Conservation (phyloP, 345 rosid genomes). For the Hibiscus syriacus region DNA sequence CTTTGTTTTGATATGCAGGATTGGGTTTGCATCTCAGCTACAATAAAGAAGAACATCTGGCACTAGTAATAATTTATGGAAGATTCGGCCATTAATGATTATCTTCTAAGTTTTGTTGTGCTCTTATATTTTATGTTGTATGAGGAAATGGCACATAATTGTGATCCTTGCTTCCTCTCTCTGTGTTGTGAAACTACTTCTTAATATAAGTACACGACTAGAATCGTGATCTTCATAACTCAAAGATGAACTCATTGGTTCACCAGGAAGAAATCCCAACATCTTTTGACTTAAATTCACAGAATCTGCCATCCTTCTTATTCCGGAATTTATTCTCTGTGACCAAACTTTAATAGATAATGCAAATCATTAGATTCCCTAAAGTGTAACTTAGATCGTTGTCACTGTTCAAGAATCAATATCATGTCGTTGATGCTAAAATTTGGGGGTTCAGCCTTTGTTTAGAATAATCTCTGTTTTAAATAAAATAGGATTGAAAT, state of each 20-base stretch:
- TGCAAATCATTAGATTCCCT: background rate
- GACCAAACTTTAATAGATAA: background rate
- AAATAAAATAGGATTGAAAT: too few relatives aligned
- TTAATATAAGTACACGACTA: background rate
- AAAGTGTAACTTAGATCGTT: background rate
- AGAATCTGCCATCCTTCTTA: too few relatives aligned
- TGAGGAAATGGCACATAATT: slow-evolving; percentile 13
- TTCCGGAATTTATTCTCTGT: too few relatives aligned
- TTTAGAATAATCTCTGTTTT: too few relatives aligned
- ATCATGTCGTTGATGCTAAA: too few relatives aligned
- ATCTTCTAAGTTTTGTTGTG: background rate
- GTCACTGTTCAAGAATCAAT: background rate
- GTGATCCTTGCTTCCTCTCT: background rate
- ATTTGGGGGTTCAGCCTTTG: too few relatives aligned
- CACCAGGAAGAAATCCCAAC: background rate
- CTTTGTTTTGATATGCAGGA: slow-evolving; percentile 25
- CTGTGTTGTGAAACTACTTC: background rate
- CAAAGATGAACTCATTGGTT: background rate
- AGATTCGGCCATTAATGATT: slow-evolving; percentile 14
- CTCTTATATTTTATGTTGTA: background rate
- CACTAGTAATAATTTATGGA: background rate
- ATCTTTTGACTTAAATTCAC: too few relatives aligned
- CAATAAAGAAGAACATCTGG: slow-evolving; percentile 20
- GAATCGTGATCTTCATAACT: background rate
- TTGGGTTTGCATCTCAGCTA: slow-evolving; percentile 17